These are phyloP conservation scores for Exophiala oligosperma DNA, from an alignment of 2,329 filamentous ascomycete species.

Conservation along the genomic window DNA sequence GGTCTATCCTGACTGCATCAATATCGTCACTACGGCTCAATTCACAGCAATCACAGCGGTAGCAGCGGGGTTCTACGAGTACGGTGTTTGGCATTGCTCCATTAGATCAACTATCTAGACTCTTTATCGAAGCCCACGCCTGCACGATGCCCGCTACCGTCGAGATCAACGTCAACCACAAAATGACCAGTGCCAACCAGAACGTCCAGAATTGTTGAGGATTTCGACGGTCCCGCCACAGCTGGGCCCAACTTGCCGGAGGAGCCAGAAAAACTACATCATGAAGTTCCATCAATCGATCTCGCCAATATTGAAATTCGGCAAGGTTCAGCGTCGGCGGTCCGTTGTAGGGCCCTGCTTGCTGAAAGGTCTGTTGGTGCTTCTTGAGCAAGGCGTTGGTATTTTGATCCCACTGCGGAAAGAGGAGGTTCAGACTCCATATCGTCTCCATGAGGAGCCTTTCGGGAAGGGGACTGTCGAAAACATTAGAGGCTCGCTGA, in stretches of 20 bases:
- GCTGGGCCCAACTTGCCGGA: slow-evolving; percentile 7
- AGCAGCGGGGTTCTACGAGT: no score
- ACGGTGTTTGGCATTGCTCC: no score
- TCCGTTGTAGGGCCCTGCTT: background rate
- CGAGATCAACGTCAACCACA: slow-evolving; percentile 8
- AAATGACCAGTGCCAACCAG: slow-evolving; percentile 13
- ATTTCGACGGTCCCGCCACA: slow-evolving; percentile 10
- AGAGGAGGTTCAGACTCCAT: slow-evolving; percentile 7
- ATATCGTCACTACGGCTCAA: no score
- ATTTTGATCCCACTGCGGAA: slow-evolving; percentile 5
- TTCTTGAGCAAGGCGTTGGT: slow-evolving; percentile 2
- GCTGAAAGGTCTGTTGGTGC: background rate
- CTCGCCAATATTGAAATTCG: slow-evolving; percentile 10
- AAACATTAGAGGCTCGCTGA: background rate
- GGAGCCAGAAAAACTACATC: slow-evolving; percentile 9
- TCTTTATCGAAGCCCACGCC: background rate
- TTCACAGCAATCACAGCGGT: no score
- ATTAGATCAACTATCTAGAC: background rate
- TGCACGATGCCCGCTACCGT: background rate
- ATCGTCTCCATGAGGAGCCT: slow-evolving; percentile 6
- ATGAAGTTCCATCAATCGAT: slow-evolving; percentile 6
- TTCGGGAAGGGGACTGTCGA: slow-evolving; percentile 1
- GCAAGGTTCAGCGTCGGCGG: background rate
- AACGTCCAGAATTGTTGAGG: slow-evolving; percentile 14
- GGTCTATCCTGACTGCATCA: no score